These are phyloP conservation scores for Cnidoscolus chayamansa DNA, from an alignment of 441 rosid species.

Conservation along the genomic window DNA sequence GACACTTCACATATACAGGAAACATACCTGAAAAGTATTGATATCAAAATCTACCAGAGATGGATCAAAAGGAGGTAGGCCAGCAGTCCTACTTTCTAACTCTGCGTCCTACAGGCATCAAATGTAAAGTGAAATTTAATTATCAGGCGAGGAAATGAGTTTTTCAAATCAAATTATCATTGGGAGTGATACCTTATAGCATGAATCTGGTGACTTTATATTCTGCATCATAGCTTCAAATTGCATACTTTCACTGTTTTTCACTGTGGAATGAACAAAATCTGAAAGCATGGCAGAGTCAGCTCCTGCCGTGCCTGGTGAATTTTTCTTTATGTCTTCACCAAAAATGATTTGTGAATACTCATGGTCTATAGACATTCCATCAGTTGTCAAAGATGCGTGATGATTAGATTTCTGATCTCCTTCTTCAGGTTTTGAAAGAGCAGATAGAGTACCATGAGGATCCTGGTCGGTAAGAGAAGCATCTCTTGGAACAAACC, in stretches of 20 bases:
- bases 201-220: constrained; percentile 45
- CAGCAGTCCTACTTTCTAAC: constrained; percentile 39
- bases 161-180: constrained; percentile 25
- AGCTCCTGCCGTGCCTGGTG: constrained; percentile 24
- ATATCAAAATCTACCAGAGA: constrained; percentile 54
- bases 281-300: constrained; percentile 28
- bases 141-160: constrained; percentile 11
- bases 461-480: constrained; percentile 73
- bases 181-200: constrained; percentile 51
- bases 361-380: constrained; percentile 31
- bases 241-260: constrained; percentile 57
- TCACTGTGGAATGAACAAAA: constrained; percentile 37
- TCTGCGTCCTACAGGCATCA: constrained; percentile 53
- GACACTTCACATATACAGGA: constrained; percentile 11
- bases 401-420: constrained; percentile 31
- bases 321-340: constrained; percentile 30
- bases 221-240: constrained; percentile 62
- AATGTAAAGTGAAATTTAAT: constrained; percentile 22
- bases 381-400: constrained; percentile 36
- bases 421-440: constrained; percentile 35
- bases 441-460: constrained; percentile 40
- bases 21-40: constrained; percentile 67
- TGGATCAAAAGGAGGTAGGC: constrained; percentile 55
- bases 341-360: constrained; percentile 41
- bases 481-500: constrained; percentile 42